Percentiles rank a stretch among this genome's conserved stretches.
Conservation (phyloP, 257 asterid species). For the Gentiana dahurica region DNA sequence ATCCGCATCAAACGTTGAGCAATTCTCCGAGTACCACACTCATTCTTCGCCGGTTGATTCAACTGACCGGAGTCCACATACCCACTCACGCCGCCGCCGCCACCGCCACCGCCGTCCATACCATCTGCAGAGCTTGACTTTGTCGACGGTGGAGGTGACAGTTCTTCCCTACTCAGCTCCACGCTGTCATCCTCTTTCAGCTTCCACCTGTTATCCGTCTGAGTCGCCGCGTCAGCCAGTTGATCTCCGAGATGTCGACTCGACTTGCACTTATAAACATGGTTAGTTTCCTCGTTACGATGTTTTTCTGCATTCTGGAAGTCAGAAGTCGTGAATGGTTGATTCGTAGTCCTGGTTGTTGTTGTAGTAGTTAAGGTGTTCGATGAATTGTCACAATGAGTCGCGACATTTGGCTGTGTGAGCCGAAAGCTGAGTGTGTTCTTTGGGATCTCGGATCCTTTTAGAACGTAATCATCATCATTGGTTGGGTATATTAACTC, state of each 20-base stretch:
- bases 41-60: conserved; percentile 17
- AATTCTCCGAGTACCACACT: conserved; percentile 13
- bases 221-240: conserved; percentile 22
- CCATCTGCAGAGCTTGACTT: conserved; percentile 15
- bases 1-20: conserved; percentile 19
- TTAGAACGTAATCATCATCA: conserved; percentile 28
- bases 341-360: too few relatives aligned
- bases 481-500: conserved; percentile 29
- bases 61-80: conserved; percentile 6
- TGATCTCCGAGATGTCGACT: conserved; percentile 18
- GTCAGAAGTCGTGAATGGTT: conserved; percentile 15
- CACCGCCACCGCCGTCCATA: background rate
- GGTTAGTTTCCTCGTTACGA: conserved; percentile 11
- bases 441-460: conserved; percentile 26
- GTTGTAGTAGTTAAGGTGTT: background rate
- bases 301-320: conserved; percentile 9
- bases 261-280: conserved; percentile 23
- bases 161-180: conserved; percentile 23
- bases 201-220: conserved; percentile 18
- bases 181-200: conserved; percentile 7
- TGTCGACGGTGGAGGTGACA: conserved; percentile 19
- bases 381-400: conserved; percentile 11
- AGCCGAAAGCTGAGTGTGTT: conserved; percentile 1
- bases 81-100: conserved; percentile 11
- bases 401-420: background rate